Evolutionary conservation across 345 rosid species (phyloP).

Genomic region (Acer campestre): DNA sequence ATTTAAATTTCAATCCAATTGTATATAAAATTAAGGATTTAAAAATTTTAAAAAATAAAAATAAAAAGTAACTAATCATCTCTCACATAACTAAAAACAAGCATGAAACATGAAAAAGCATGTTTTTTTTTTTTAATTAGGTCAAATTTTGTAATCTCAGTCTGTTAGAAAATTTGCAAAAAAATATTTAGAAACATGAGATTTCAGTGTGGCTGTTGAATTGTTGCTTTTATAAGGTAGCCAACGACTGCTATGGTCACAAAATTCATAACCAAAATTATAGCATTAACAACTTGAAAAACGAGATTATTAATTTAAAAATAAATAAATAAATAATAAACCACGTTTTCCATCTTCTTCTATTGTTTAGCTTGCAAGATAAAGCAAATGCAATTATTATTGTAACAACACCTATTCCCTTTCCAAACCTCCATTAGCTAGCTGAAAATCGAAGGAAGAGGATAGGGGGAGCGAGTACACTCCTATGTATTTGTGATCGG

Average conservation of each 20-base stretch:
- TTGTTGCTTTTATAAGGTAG: slow-evolving; percentile 6
- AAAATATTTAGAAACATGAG: neutral
- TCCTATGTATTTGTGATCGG: neutral
- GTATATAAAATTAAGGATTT: too few relatives aligned
- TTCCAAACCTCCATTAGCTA: slow-evolving; percentile 7
- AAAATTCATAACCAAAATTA: neutral
- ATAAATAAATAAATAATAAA: neutral
- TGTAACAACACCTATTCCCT: slow-evolving; percentile 24
- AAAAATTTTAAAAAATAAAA: too few relatives aligned
- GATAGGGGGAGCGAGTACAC: neutral
- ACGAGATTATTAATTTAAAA: neutral
- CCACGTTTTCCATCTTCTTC: slow-evolving; percentile 2
- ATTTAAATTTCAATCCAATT: too few relatives aligned
- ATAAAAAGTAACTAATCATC: too few relatives aligned
- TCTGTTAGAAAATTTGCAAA: neutral
- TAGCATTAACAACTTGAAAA: neutral
- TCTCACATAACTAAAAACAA: neutral
- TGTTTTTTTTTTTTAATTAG: neutral
- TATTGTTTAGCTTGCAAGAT: slow-evolving; percentile 43
- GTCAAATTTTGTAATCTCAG: neutral
- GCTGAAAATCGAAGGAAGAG: neutral
- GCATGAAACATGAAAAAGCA: neutral
- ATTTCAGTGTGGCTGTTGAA: neutral
- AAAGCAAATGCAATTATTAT: slow-evolving; percentile 37
- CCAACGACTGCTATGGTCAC: neutral